Evolutionary conservation across 2,329 filamentous ascomycete genomes (phyloP), one percentile per base, ranked within the genome.

Genomic region (Phoma sp.): DNA sequence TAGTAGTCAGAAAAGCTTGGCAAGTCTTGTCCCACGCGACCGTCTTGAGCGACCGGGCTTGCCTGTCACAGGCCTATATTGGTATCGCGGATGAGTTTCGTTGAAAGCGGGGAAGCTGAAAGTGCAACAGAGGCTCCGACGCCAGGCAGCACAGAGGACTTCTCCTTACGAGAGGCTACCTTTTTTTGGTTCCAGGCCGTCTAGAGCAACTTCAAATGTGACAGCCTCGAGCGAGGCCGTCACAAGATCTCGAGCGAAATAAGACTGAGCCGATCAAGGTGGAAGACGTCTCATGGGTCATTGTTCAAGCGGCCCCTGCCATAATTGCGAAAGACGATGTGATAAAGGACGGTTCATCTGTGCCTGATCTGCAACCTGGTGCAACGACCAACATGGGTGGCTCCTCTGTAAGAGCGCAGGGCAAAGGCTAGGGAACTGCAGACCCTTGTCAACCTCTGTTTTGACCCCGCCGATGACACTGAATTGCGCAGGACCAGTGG

Each of bases 1-100:
- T 15, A 34, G 25, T 39, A 29, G 23, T 42, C 36, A 34, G 37
- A 15, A 56, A 62, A 65, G 66, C 67, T 70, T 71, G 67, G 66
- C 65, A 47, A 57, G 42, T 62, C 63, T 66, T 65, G 62, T 53
- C 53, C 47, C 40, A 40, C 48, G 52, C 57, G 49, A 50, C 43
- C 40, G 40, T 51, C 28, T 42, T 30, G 28, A 57, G 60, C 42
- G 39, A 38, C 37, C 52, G 56, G 42, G 55, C 28, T 53, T 56
- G 56, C 55, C 29, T 52, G 48, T 32, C 42, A 15, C 38, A 23
- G 25, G 30, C 29, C 25, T 43, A 42, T 39, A 53, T 39, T 37
- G 34, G 43, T 47, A 45, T 30, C 42, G 42, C 32, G 47, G 37
- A 46, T 32, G 40, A 21, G 50, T 38, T 47, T 42, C 47, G 42